These are phyloP conservation scores for Chalaropsis thielavioides DNA, from an alignment of 2,329 filamentous ascomycete species.

Conservation along the genomic window DNA sequence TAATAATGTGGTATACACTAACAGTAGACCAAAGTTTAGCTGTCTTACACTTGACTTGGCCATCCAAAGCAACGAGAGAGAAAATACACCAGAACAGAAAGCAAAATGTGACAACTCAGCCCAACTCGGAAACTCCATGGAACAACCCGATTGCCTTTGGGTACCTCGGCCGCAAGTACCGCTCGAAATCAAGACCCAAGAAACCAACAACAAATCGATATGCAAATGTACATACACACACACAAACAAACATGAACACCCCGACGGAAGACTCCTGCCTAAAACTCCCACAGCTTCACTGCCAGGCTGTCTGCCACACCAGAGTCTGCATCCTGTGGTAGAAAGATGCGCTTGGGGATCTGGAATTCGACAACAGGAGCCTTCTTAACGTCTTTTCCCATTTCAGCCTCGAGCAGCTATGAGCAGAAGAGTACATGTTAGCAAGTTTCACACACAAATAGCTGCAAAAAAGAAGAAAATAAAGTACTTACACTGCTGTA, in stretches of 20 bases:
- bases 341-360: slow-evolving; percentile 74
- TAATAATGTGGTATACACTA: too few relatives aligned
- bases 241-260: neutral
- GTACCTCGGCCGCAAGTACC: neutral
- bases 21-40: neutral
- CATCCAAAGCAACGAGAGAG: neutral
- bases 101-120: neutral
- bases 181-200: neutral
- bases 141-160: neutral
- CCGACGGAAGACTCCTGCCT: slow-evolving; percentile 5
- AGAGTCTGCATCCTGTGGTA: slow-evolving; percentile 35
- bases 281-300: slow-evolving; percentile 48
- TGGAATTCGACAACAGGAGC: slow-evolving; percentile 81
- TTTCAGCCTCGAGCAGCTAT: slow-evolving; percentile 72
- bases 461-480: too few relatives aligned
- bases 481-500: slow-evolving; percentile 55
- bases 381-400: slow-evolving; percentile 72
- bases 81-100: neutral
- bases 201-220: neutral
- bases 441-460: neutral
- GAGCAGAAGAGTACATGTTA: neutral
- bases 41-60: neutral
- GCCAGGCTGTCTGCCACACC: slow-evolving; percentile 40
- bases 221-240: neutral
- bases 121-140: neutral